Percentiles rank a stretch among this genome's conserved stretches.
Conservation (phyloP, 176 grass and related monocot species). For the Bromus sterilis region DNA sequence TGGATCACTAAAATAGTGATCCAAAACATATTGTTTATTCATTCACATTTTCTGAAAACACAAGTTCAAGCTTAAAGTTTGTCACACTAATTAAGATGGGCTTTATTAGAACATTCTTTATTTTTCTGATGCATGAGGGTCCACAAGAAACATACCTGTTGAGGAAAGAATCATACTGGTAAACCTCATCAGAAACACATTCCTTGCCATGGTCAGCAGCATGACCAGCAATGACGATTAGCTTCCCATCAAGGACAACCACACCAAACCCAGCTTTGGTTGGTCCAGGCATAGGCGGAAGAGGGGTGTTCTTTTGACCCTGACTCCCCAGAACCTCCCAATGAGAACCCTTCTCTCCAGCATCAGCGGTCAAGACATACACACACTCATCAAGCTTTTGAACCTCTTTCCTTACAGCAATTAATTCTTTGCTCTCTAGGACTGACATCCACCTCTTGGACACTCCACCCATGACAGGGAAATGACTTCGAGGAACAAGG, state of each 20-base stretch:
- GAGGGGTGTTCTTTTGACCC: slow-evolving; percentile 42
- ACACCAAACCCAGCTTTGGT: slow-evolving; percentile 68
- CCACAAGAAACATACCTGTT: slow-evolving; percentile 50
- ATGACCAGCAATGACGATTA: slow-evolving; percentile 70
- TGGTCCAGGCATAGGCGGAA: slow-evolving; percentile 73
- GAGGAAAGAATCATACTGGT: slow-evolving; percentile 71
- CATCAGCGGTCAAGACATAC: slow-evolving; percentile 57
- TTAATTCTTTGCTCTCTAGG: slow-evolving; percentile 78
- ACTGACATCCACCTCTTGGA: slow-evolving; percentile 87
- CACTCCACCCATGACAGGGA: slow-evolving; percentile 67
- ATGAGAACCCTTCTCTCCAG: slow-evolving; percentile 42
- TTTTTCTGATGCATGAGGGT: background rate
- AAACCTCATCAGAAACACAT: slow-evolving; percentile 68
- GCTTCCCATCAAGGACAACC: slow-evolving; percentile 66
- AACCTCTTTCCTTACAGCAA: slow-evolving; percentile 62
- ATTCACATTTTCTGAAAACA: slow-evolving; percentile 7
- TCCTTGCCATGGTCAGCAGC: slow-evolving; percentile 44
- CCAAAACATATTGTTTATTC: background rate
- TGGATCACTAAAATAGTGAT: too few species aligned
- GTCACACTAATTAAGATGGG: background rate
- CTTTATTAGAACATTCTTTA: background rate
- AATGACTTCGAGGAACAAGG: slow-evolving; percentile 51
- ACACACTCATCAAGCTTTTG: slow-evolving; percentile 67
- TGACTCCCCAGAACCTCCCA: slow-evolving; percentile 55
- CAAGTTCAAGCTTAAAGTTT: background rate